These are phyloP conservation scores for Daldinia sp. DNA, from an alignment of 2,329 filamentous ascomycete genomes.

Conservation along the genomic window DNA sequence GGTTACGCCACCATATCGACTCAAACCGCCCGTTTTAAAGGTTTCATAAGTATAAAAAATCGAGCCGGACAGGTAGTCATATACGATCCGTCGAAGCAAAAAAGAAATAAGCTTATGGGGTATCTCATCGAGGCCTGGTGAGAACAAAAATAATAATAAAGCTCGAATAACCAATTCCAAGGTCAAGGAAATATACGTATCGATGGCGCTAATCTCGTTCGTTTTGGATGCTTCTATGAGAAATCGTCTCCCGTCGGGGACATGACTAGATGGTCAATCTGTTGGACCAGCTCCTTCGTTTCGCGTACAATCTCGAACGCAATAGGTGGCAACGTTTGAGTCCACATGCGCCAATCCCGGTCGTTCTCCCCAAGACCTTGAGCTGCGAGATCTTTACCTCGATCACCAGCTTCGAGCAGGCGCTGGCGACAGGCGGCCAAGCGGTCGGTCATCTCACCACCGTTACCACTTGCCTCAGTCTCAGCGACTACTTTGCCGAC, in stretches of 20 bases:
- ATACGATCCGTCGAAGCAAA: slow-evolving; percentile 20
- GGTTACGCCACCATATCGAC: slow-evolving; percentile 7
- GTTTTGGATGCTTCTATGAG: slow-evolving; percentile 46
- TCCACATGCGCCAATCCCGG: slow-evolving; percentile 69
- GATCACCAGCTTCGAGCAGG: slow-evolving; percentile 69
- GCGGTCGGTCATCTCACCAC: slow-evolving; percentile 61
- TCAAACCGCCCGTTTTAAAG: slow-evolving; percentile 2
- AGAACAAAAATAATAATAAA: slow-evolving; percentile 10
- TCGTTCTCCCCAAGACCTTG: slow-evolving; percentile 60
- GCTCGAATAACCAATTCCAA: slow-evolving; percentile 10
- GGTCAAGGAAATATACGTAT: slow-evolving; percentile 31
- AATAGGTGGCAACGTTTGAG: slow-evolving; percentile 77
- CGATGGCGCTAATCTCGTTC: slow-evolving; percentile 33
- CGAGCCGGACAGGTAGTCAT: slow-evolving; percentile 12
- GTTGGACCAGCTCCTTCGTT: slow-evolving; percentile 75
- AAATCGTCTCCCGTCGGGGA: slow-evolving; percentile 55
- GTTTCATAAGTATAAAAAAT: slow-evolving; percentile 20
- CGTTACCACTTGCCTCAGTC: slow-evolving; percentile 65
- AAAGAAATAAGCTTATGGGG: slow-evolving; percentile 27
- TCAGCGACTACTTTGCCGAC: slow-evolving; percentile 75
- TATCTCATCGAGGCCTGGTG: slow-evolving; percentile 31
- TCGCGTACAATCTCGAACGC: slow-evolving; percentile 88
- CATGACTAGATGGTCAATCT: slow-evolving; percentile 51
- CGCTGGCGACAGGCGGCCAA: slow-evolving; percentile 71
- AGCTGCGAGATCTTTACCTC: slow-evolving; percentile 66